Evolutionary conservation across 108 stramenopile species (phyloP), one percentile per base, ranked within the genome.

Genomic region (Cyclotella kingstonii): DNA sequence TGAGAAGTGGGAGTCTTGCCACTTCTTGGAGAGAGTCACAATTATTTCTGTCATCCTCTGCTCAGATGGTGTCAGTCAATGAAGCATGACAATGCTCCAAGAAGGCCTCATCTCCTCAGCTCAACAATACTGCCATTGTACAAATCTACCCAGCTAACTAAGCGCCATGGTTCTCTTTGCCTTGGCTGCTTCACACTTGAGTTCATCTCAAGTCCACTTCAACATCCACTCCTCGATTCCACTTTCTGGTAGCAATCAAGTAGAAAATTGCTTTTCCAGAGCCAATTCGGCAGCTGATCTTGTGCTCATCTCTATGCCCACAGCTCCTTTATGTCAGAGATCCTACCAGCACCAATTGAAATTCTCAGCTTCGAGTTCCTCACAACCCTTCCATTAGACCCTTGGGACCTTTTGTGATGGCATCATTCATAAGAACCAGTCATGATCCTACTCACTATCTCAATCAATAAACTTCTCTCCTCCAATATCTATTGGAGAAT

Each of bases 131-230:
- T 31, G 70, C 70, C 17, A 63, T 62, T 12, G 51, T 72, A 33
- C 54, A 33, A 26, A 36, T 71, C 46, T 40, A 63, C 40, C 49
- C 22, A 33, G 6, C 54, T 5, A 15, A 25, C 5, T 18, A 6
- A 40, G 33, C n/a, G 8, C 7, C 26, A 57, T 22, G 27, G 9
- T 34, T 31, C 31, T 7, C 54, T 18, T 22, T 52, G 34, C 40
- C 70, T 26, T 63, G 63, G 63, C 46, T 64, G 23, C 39, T 66
- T 41, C 50, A 74, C 42, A 33, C 64, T 5, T 58, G 64, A 22
- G 64, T 74, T 18, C 42, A 45, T 28, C 41, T 74, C 35, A 64
- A 74, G 55, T 74, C 73, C 9, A 56, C 63, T 11, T 60, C 73
- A 8, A 74, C 73, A 6, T 56, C 66, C 36, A 23, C 34, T 60